A percentile compares a stretch with the other conserved stretches of the same genome.
Conservation (phyloP, 768 basidiomycete genomes). For the Lentinus tigrinus region DNA sequence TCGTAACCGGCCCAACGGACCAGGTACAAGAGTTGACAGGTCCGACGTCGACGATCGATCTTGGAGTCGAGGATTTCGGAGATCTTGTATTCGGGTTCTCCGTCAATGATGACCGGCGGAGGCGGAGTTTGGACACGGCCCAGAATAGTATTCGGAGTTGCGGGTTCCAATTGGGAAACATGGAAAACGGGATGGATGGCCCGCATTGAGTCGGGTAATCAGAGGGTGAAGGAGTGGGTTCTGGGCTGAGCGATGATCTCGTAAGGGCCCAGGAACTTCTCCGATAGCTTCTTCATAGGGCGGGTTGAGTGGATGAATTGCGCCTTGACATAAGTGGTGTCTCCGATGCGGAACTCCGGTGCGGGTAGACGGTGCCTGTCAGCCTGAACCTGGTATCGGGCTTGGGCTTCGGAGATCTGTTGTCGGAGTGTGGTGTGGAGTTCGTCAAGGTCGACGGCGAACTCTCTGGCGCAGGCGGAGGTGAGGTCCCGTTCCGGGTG, state of each 20-base stretch:
- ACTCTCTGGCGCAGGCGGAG: conserved; percentile 20
- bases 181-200: too few relatives aligned
- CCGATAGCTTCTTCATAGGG: conserved; percentile 24
- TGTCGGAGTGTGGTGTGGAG: conserved; percentile 21
- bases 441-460: conserved; percentile 21
- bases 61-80: too few relatives aligned
- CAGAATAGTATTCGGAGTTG: too few relatives aligned
- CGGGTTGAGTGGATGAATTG: background rate
- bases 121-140: too few relatives aligned
- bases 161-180: too few relatives aligned
- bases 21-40: too few relatives aligned
- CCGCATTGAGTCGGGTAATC: too few relatives aligned
- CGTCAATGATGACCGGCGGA: too few relatives aligned
- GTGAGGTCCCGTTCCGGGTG: conserved; percentile 16
- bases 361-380: conserved; percentile 5
- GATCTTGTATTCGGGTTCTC: too few relatives aligned
- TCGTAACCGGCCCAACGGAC: background rate
- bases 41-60: too few relatives aligned
- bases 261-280: conserved; percentile 22
- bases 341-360: conserved; percentile 1
- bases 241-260: conserved; percentile 21
- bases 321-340: background rate
- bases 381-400: too few relatives aligned
- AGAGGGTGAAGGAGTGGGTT: too few relatives aligned
- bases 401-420: conserved; percentile 19